These are phyloP conservation scores for Calonectria honghensis DNA, from an alignment of 2,329 filamentous ascomycete species.

Conservation along the genomic window DNA sequence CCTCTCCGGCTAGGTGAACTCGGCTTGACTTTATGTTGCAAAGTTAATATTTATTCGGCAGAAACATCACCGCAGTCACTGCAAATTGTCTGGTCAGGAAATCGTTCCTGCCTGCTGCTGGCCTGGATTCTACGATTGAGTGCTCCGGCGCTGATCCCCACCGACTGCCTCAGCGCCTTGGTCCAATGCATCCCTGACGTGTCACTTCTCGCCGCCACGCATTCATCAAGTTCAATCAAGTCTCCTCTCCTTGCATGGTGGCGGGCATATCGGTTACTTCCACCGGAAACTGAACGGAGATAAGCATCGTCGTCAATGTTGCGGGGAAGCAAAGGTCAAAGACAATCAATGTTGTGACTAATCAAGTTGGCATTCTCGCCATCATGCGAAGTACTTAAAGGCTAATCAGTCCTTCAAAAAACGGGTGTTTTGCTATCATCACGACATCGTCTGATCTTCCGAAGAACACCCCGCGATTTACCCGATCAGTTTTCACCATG, in stretches of 20 bases:
- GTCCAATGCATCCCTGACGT: background rate
- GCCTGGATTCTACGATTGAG: background rate
- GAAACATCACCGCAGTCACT: background rate
- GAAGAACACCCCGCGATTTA: background rate
- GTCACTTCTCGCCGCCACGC: background rate
- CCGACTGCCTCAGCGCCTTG: background rate
- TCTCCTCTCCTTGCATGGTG: background rate
- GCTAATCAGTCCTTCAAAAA: background rate
- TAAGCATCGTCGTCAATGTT: background rate
- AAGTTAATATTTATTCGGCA: background rate
- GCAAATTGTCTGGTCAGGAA: background rate
- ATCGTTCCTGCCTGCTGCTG: background rate
- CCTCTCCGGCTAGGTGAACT: background rate
- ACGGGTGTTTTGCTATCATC: background rate
- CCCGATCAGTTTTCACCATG: background rate
- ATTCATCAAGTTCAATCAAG: background rate
- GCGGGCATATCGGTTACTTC: background rate
- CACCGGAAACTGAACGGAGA: constrained; percentile 1
- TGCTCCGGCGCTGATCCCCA: background rate
- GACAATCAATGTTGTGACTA: background rate
- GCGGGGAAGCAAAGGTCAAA: background rate
- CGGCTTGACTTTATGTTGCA: background rate
- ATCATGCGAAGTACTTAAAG: background rate
- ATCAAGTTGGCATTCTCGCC: background rate
- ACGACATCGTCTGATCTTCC: background rate